Evolutionary conservation across 768 basidiomycete genomes (phyloP).

Genomic region (Kwoniella mangroviensis): DNA sequence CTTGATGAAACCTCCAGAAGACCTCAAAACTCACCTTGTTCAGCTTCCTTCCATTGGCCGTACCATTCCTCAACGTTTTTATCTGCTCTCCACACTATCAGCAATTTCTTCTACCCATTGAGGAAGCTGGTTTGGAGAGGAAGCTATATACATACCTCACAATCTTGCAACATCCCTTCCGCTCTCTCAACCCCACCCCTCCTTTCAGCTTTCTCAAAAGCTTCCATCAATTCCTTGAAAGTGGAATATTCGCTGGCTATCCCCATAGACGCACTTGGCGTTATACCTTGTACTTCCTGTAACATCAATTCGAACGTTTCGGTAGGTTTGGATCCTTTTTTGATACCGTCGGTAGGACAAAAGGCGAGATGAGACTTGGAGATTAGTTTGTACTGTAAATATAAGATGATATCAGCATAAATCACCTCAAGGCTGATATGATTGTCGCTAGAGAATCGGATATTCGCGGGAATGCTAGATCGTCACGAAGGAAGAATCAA

Average conservation of each 20-base stretch:
- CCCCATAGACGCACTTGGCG: slow-evolving; percentile 46
- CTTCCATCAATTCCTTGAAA: slow-evolving; percentile 52
- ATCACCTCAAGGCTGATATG: neutral
- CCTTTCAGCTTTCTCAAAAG: slow-evolving; percentile 49
- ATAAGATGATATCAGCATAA: neutral
- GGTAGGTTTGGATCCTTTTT: slow-evolving; percentile 35
- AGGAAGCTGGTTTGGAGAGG: neutral
- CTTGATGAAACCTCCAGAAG: neutral
- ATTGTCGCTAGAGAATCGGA: no score
- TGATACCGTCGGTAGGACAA: slow-evolving; percentile 40
- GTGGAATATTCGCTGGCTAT: slow-evolving; percentile 46
- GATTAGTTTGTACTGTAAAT: slow-evolving; percentile 47
- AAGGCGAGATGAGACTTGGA: slow-evolving; percentile 55
- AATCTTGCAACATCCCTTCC: slow-evolving; percentile 45
- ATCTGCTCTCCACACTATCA: slow-evolving; percentile 26
- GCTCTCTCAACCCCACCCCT: slow-evolving; percentile 32
- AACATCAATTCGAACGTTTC: slow-evolving; percentile 55
- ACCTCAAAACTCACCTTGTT: slow-evolving; percentile 30
- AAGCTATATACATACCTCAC: slow-evolving; percentile 40
- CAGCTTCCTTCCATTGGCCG: slow-evolving; percentile 37
- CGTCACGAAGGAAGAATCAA: neutral
- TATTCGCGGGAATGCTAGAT: neutral
- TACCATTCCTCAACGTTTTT: slow-evolving; percentile 39
- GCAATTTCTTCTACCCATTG: neutral
- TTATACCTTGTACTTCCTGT: slow-evolving; percentile 55